Conservation (phyloP, 805 yeast genomes). For the Candida sonorensis region DNA sequence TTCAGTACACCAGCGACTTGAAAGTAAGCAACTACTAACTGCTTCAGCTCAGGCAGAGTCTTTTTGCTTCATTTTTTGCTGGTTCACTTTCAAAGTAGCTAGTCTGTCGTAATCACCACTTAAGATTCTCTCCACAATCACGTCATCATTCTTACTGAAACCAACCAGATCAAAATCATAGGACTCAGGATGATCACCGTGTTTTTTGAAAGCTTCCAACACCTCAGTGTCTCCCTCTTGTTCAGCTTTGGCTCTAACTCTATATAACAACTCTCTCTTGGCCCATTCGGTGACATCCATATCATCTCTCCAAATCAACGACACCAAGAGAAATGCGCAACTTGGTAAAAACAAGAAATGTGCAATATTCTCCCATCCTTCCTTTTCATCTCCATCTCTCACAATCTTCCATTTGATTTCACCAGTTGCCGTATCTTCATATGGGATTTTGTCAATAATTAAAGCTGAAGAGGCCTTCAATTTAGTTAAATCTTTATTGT, state of each 20-base stretch:
- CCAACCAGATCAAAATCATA: slow-evolving; percentile 45
- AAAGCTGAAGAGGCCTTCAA: slow-evolving; percentile 53
- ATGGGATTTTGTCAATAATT: slow-evolving; percentile 79
- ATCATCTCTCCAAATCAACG: slow-evolving; percentile 44
- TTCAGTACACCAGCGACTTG: too few species aligned
- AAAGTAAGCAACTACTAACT: too few species aligned
- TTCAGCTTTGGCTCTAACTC: slow-evolving; percentile 62
- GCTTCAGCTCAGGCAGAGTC: too few species aligned
- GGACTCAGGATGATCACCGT: slow-evolving; percentile 33
- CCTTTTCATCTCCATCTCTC: slow-evolving; percentile 60
- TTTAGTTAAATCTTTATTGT: slow-evolving; percentile 52
- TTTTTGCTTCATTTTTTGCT: slow-evolving; percentile 9
- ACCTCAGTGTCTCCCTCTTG: slow-evolving; percentile 50
- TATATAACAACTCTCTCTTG: slow-evolving; percentile 67
- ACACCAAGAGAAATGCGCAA: slow-evolving; percentile 47
- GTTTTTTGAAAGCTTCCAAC: slow-evolving; percentile 33
- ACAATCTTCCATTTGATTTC: slow-evolving; percentile 73
- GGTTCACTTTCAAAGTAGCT: slow-evolving; percentile 48
- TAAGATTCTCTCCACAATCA: slow-evolving; percentile 73
- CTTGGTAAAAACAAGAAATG: slow-evolving; percentile 71
- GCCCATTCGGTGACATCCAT: slow-evolving; percentile 68
- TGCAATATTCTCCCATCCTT: slow-evolving; percentile 79
- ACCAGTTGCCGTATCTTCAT: slow-evolving; percentile 71
- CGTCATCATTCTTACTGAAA: slow-evolving; percentile 61
- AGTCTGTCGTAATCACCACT: slow-evolving; percentile 79